These are phyloP conservation scores for Priceomyces castillae DNA, from an alignment of 805 yeast genomes.

Conservation along the genomic window DNA sequence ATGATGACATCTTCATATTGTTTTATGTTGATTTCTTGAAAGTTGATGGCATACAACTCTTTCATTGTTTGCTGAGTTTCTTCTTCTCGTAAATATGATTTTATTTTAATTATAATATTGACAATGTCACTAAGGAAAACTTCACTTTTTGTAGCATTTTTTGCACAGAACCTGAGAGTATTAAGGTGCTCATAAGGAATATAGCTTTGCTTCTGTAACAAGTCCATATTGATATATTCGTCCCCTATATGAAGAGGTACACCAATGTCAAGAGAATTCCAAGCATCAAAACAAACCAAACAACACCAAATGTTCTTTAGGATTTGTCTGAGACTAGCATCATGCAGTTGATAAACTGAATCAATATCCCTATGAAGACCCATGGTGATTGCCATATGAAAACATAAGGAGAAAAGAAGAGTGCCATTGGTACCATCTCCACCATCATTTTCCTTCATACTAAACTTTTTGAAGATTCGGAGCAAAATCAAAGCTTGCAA, in stretches of 20 bases:
- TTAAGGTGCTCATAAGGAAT: not conserved
- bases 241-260: not conserved
- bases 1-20: not conserved
- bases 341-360: not conserved
- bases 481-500: conserved; percentile 3
- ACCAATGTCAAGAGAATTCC: conserved; percentile 2
- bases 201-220: not conserved
- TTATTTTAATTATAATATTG: not conserved
- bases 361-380: conserved; percentile 5
- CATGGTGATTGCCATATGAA: conserved; percentile 4
- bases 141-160: not conserved
- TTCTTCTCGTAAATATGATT: not conserved
- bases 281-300: conserved; percentile 1
- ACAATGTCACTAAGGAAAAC: not conserved
- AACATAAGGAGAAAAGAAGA: conserved; percentile 3
- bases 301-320: conserved; percentile 4
- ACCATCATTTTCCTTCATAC: conserved; percentile 2
- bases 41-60: not conserved
- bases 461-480: conserved; percentile 1
- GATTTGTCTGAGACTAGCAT: not conserved
- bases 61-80: not conserved
- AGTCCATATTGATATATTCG: not conserved
- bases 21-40: not conserved
- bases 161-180: not conserved
- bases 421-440: conserved; percentile 3